Percentiles rank a stretch among this genome's conserved stretches.
phyloP scores from a whole-genome alignment of 805 yeast species.

The Monosporozyma aerobia region DNA sequence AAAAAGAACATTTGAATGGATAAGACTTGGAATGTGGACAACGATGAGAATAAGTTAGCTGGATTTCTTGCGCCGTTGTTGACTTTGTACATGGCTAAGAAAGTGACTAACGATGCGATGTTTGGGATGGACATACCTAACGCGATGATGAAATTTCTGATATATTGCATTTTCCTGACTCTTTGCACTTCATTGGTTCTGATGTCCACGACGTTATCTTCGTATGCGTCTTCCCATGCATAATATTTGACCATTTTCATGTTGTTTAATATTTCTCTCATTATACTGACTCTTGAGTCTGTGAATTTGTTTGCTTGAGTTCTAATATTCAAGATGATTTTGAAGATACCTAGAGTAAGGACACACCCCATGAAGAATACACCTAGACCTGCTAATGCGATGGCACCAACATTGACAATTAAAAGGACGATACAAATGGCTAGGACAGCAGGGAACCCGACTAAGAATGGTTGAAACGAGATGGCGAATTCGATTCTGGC shows the following conservation, averaged over 20 bases:
- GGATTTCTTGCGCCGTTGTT: conserved; percentile 37
- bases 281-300: conserved; percentile 64
- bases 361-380: conserved; percentile 36
- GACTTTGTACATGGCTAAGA: conserved; percentile 39
- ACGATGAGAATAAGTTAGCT: conserved; percentile 59
- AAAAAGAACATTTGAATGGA: conserved; percentile 55
- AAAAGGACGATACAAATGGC: conserved; percentile 56
- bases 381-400: conserved; percentile 64
- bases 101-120: conserved; percentile 59
- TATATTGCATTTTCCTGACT: conserved; percentile 54
- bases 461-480: conserved; percentile 55
- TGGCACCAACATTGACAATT: conserved; percentile 58
- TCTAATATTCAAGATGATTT: conserved; percentile 46
- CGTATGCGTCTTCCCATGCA: conserved; percentile 85
- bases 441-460: conserved; percentile 56
- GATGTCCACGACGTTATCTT: conserved; percentile 41
- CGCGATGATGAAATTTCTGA: conserved; percentile 57
- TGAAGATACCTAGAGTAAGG: conserved; percentile 40
- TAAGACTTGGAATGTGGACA: conserved; percentile 56
- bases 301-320: conserved; percentile 52
- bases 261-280: conserved; percentile 70
- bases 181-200: conserved; percentile 54
- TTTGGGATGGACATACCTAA: conserved; percentile 58
- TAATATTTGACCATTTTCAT: conserved; percentile 80
- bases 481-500: conserved; percentile 71